Percentiles rank a stretch among this genome's conserved stretches.
Conservation (phyloP, 2,329 filamentous ascomycete genomes). For the Incumbomyces delicatus region DNA sequence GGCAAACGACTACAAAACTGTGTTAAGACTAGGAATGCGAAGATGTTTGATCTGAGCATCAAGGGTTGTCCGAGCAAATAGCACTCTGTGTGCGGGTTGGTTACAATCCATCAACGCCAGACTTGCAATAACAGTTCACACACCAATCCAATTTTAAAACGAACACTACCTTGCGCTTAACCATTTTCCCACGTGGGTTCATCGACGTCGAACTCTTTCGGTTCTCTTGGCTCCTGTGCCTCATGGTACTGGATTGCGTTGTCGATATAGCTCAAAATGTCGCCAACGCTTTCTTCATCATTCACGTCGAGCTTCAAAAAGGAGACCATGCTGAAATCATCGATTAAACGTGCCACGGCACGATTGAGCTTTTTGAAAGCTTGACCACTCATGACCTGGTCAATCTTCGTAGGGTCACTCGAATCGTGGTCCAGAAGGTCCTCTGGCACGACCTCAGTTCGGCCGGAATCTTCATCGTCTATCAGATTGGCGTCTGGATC, state of each 20-base stretch:
- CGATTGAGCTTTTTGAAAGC: slow-evolving; percentile 76
- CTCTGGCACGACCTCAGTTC: slow-evolving; percentile 36
- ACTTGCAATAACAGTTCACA: slow-evolving; percentile 10
- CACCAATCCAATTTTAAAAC: neutral
- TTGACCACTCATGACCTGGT: slow-evolving; percentile 66
- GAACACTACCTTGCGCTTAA: slow-evolving; percentile 5
- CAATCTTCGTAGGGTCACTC: slow-evolving; percentile 46
- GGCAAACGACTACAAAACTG: no score
- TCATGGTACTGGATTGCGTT: slow-evolving; percentile 91
- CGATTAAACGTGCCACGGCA: slow-evolving; percentile 82
- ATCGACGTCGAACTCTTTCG: slow-evolving; percentile 52
- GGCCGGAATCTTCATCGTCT: slow-evolving; percentile 63
- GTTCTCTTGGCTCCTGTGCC: slow-evolving; percentile 81
- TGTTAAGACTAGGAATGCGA: no score
- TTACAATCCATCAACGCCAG: slow-evolving; percentile 14
- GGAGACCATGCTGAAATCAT: slow-evolving; percentile 96
- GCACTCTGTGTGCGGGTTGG: no score
- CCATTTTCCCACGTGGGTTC: slow-evolving; percentile 42
- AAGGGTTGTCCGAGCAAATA: no score
- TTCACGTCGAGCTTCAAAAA: slow-evolving; percentile 84
- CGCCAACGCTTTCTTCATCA: slow-evolving; percentile 81
- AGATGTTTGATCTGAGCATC: no score
- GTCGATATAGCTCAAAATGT: slow-evolving; percentile 82
- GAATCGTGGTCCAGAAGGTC: slow-evolving; percentile 35
- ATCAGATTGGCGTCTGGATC: slow-evolving; percentile 75